These are phyloP conservation scores for Coffea eugenioides DNA, from an alignment of 257 asterid species.

Conservation along the genomic window DNA sequence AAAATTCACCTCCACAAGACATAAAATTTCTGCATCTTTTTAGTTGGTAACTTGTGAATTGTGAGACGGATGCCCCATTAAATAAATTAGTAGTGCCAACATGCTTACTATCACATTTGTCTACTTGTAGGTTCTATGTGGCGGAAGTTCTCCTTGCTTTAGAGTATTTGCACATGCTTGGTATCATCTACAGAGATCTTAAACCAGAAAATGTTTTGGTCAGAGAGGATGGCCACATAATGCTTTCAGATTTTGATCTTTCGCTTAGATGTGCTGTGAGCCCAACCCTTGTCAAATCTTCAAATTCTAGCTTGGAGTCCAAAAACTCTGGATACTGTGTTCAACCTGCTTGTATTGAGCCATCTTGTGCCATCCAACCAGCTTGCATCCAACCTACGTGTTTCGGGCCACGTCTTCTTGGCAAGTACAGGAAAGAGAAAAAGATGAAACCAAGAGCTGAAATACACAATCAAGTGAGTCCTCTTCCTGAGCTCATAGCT, in stretches of 20 bases:
- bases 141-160: conserved; percentile 66
- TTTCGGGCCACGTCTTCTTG: conserved; percentile 52
- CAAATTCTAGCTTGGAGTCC: conserved; percentile 34
- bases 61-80: neutral
- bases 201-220: conserved; percentile 66
- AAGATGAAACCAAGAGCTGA: conserved; percentile 44
- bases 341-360: conserved; percentile 47
- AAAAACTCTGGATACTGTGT: conserved; percentile 46
- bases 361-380: conserved; percentile 55
- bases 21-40: neutral
- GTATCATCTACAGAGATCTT: conserved; percentile 63
- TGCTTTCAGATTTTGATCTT: conserved; percentile 72
- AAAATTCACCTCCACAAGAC: neutral
- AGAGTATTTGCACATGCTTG: conserved; percentile 72
- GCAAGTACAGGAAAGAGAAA: conserved; percentile 51
- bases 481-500: conserved; percentile 61
- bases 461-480: conserved; percentile 35
- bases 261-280: conserved; percentile 56
- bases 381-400: conserved; percentile 58
- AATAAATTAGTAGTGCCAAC: neutral
- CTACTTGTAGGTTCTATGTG: conserved; percentile 50
- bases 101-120: conserved; percentile 6
- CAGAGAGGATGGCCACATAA: conserved; percentile 67
- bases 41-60: neutral
- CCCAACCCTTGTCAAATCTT: conserved; percentile 56